Conservation (phyloP, 1,139 yeast species). For the Candida smagusa region DNA sequence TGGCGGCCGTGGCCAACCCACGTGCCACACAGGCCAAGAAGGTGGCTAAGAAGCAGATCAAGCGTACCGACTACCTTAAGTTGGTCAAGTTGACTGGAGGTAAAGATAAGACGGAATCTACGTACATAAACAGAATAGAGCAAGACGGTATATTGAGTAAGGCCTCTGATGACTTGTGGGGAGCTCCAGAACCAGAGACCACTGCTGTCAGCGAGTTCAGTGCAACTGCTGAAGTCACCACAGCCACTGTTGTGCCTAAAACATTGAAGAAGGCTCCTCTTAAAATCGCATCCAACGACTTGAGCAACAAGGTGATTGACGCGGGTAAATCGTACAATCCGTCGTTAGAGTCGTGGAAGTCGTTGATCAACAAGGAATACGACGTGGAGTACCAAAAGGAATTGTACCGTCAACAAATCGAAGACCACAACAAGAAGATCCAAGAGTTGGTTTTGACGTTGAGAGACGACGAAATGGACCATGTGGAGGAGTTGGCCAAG, state of each 20-base stretch:
- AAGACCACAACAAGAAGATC: slow-evolving; percentile 61
- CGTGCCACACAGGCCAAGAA: slow-evolving; percentile 20
- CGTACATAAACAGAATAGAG: slow-evolving; percentile 49
- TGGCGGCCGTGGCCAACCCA: slow-evolving; percentile 55
- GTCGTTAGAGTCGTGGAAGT: slow-evolving; percentile 78
- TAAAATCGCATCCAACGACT: slow-evolving; percentile 38
- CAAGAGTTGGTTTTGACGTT: slow-evolving; percentile 60
- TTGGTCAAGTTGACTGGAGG: slow-evolving; percentile 81
- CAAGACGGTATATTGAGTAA: slow-evolving; percentile 60
- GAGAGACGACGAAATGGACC: slow-evolving; percentile 55
- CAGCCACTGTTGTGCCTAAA: slow-evolving; percentile 51
- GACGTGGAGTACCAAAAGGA: slow-evolving; percentile 66
- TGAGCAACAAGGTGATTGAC: slow-evolving; percentile 46
- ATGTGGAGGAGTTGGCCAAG: slow-evolving; percentile 41
- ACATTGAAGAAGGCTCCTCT: slow-evolving; percentile 59
- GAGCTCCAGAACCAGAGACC: slow-evolving; percentile 35
- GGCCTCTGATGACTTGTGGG: slow-evolving; percentile 67
- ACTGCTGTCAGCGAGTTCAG: slow-evolving; percentile 22
- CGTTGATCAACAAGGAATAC: slow-evolving; percentile 64
- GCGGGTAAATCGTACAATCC: slow-evolving; percentile 96
- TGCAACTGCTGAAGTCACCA: slow-evolving; percentile 46
- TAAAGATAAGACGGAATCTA: slow-evolving; percentile 50
- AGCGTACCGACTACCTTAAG: slow-evolving; percentile 62
- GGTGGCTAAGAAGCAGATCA: slow-evolving; percentile 36
- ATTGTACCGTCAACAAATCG: slow-evolving; percentile 54